Evolutionary conservation across 1,139 yeast genomes (phyloP), one percentile per base, ranked within the genome.

Genomic region (Sugiyamaella paludigena): DNA sequence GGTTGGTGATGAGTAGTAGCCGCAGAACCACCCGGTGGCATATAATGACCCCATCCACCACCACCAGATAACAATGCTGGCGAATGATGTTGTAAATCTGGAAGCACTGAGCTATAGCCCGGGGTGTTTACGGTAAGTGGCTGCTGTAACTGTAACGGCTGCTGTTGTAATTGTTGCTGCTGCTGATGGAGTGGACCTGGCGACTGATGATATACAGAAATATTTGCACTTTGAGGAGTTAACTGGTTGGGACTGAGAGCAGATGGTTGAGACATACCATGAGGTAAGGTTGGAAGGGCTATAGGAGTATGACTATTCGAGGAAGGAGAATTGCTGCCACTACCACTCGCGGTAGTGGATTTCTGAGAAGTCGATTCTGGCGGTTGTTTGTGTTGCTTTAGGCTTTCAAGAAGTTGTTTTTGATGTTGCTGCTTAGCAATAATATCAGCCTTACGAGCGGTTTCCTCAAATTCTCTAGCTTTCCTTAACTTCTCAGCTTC

Each of bases 381-480:
- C 43, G 49, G 53, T 24, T 43, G 52, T 11, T 53, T 54, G 39
- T 53, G 58, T 30, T 45, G 52, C 37, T 51, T 53, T 8, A 51
- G 46, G 12, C 50, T 48, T 19, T 48, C 52, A 35, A 54, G 52
- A 40, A 56, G 50, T 36, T 52, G 53, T 40, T 50, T 49, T 27
- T 58, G 60, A 33, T 54, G 56, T 31, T 51, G 56, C 35, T 54
- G 58, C 41, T 51, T 45, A 15, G 43, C 50, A 26, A 48, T 49
- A 36, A 52, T 48, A 31, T 47, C 48, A 24, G 50, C 10, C 43
- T 48, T 37, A 30, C 50, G 39, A 38, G 46, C 46, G 50, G 57
- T 48, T 50, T 52, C 29, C 15, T 35, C 43, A 7, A 39, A 39
- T 8, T 26, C 32, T 39, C 32, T 7, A 31, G 33, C 24, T 5